A percentile compares a stretch with the other conserved stretches of the same genome.
Evolutionary conservation across 2,329 filamentous ascomycete genomes (phyloP).

Genomic region (Trichoderma atroviride): DNA sequence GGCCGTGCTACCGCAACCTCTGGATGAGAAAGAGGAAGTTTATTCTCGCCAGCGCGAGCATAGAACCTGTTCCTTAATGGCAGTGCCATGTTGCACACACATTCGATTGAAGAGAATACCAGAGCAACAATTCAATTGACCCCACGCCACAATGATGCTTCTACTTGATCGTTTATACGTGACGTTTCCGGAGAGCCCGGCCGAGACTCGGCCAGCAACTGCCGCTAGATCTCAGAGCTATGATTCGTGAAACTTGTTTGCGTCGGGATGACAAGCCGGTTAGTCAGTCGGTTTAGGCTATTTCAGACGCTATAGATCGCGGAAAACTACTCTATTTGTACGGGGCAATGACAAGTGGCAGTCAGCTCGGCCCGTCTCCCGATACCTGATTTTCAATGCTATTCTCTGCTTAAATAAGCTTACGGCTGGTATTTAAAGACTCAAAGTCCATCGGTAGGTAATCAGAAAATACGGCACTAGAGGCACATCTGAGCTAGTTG

Average conservation of each 20-base stretch:
- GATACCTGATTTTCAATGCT: not conserved
- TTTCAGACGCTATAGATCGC: not conserved
- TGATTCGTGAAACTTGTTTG: not conserved
- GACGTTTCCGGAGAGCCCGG: not conserved
- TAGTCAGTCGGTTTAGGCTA: not conserved
- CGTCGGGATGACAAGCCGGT: not conserved
- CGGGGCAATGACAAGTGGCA: not conserved
- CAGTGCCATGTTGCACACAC: not conserved
- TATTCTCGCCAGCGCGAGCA: constrained; percentile 28
- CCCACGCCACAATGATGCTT: not conserved
- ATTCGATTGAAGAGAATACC: not conserved
- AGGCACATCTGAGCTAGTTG: not conserved
- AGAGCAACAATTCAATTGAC: not conserved
- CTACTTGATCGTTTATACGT: not conserved
- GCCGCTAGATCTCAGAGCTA: not conserved
- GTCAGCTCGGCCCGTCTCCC: not conserved
- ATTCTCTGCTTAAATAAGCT: not conserved
- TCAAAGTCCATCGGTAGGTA: not conserved
- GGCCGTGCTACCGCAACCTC: constrained; percentile 14
- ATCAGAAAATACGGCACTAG: not conserved
- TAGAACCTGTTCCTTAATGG: constrained; percentile 25
- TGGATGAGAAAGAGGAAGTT: constrained; percentile 22
- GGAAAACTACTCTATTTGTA: not conserved
- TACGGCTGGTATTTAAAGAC: not conserved
- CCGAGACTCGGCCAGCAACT: not conserved